Base-by-base conservation (phyloP, 2,329 filamentous ascomycete species). In the Pseudogymnoascus sp. region DNA sequence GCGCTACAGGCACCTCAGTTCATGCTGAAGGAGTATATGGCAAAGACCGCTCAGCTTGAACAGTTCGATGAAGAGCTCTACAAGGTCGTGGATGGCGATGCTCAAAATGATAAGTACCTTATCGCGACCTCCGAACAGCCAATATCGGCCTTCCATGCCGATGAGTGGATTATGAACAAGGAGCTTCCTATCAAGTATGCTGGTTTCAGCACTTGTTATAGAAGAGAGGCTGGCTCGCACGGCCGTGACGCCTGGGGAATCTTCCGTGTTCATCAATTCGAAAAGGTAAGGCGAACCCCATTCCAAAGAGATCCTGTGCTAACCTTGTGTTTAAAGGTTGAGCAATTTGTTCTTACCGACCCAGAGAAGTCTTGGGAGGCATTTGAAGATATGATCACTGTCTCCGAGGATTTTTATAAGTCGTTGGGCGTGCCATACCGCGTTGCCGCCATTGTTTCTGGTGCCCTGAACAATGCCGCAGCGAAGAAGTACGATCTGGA, bases 11-110 rank as follows among this genome's bases (percentile, higher is more conserved):
- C 93, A 1, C 93, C 93, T 1, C 92, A 91, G 73, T 96, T 99
- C 81, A 96, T 97, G 90, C 84, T 93, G 66, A 90, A 90, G 76
- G 90, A 96, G 60, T 88, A 91, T 75, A 99, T 99, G 95, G 93
- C 90, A 65, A 97, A 97, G 82, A 99, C 95, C 0, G 95, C 95
- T 2, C 95, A 99, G 78, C 86, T 99, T 25, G 92, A 95, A 69
- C 90, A 97, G 72, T 99, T 99, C 72, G 95, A 99, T 72, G 95
- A 97, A 75, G 93, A 97, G 76, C 81, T 99, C 60, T 99, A 99
- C 83, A 97, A 97, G 79, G 93, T 99, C 23, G 87, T 93, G 68
- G 89, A 89, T 74, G 90, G 91, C 64, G 91, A 96, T 70, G 86
- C 91, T 67, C 85, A 91, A 70, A 91, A 89, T 60, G 95, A 97